Base-by-base conservation (phyloP, 2,329 filamentous ascomycete species). In the Sclerotinia subarctica region DNA sequence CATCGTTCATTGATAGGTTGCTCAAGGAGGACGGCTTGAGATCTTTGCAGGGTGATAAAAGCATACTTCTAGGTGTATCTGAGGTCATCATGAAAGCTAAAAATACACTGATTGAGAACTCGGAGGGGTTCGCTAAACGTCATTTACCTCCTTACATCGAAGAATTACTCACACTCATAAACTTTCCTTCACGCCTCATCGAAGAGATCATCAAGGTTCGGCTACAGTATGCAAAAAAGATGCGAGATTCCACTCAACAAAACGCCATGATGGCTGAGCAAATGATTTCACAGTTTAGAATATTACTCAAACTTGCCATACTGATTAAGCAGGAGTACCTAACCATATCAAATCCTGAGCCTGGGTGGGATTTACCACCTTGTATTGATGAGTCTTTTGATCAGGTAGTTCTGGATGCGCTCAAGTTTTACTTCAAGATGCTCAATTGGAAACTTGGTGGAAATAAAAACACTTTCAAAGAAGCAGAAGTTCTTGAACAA, bases 391-490 rank as follows among this genome's bases (percentile, higher is more conserved):
- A 99, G 77, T 93, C 93, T 53, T 99, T 98, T 75, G 95, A 98
- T 77, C 86, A 90, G 46, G 92, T 96, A 24, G 92, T 98, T 13
- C 81, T 99, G 54, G 94, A 97, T 75, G 94, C 94, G 0, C 83
- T 99, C 73, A 96, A 94, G 78, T 98, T 97, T 79, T 99, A 99
- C 80, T 99, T 99, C 84, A 95, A 94, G 78, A 94, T 99, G 86
- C 83, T 99, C 56, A 97, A 98, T 77, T 98, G 94, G 93, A 98
- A 98, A 79, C 83, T 99, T 65, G 94, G 91, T 74, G 92, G 93
- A 67, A 98, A 98, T 82, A 98, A 97, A 79, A 99, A 98, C 80
- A 97, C 94, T 0, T 99, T 99, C 85, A 98, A 98, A 77, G 95
- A 99, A 79, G 95, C 95, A 8, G 95, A 99, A 82, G 90, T 99